A percentile compares a stretch with the other conserved stretches of the same genome.
Evolutionary conservation across 2,329 filamentous ascomycete genomes (phyloP).

Genomic region (Penicillium sumatraense): DNA sequence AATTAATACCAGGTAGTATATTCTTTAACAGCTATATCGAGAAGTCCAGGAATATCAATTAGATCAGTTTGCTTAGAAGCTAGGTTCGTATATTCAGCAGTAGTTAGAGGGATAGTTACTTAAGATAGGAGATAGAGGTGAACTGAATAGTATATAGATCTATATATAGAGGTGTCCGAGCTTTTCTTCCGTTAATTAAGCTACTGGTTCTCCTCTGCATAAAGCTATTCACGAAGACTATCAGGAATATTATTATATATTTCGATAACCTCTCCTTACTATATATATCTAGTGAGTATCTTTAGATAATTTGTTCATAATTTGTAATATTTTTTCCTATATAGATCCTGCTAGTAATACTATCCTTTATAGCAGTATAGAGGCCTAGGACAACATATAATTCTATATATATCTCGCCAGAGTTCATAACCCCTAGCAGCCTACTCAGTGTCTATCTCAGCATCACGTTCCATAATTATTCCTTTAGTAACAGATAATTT

Average conservation of each 20-base stretch:
- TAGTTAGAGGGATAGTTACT: no score
- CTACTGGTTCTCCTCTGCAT: conserved; percentile 36
- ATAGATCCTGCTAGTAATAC: not conserved
- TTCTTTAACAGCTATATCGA: not conserved
- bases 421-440: not conserved
- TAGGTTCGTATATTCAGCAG: no score
- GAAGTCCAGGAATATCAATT: not conserved
- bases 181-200: conserved; percentile 26
- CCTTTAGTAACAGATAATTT: not conserved
- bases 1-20: not conserved
- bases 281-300: conserved; percentile 7
- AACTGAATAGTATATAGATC: not conserved
- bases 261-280: conserved; percentile 5
- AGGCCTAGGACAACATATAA: not conserved
- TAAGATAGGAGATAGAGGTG: not conserved
- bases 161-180: conserved; percentile 6
- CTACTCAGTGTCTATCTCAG: not conserved
- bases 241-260: conserved; percentile 36
- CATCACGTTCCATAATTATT: not conserved
- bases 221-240: conserved; percentile 36
- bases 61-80: not conserved
- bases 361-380: not conserved
- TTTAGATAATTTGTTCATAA: not conserved
- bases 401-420: not conserved
- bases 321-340: not conserved